These are phyloP conservation scores for Geotrichum citri-aurantii DNA, from an alignment of 1,139 yeast genomes.

Conservation along the genomic window DNA sequence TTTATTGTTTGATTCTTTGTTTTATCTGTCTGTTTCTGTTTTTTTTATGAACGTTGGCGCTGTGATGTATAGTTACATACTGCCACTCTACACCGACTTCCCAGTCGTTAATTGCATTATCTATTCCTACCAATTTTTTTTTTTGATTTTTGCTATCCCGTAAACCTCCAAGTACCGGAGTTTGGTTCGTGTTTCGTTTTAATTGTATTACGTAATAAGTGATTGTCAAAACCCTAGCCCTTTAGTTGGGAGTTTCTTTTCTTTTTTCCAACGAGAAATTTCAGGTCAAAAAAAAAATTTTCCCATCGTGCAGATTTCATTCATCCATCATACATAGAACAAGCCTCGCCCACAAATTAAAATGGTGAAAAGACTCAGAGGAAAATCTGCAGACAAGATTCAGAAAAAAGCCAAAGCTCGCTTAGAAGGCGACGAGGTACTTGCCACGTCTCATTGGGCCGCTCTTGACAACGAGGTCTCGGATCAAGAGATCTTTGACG, in stretches of 20 bases:
- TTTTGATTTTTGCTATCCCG: neutral
- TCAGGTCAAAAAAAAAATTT: neutral
- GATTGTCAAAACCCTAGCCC: neutral
- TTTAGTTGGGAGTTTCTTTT: slow-evolving; percentile 8
- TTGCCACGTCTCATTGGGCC: slow-evolving; percentile 24
- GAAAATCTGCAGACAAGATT: slow-evolving; percentile 24
- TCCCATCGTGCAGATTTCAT: neutral
- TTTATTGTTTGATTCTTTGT: neutral
- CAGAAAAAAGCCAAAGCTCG: slow-evolving; percentile 26
- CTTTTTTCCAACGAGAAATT: neutral
- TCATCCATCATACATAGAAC: neutral
- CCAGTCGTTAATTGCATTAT: slow-evolving; percentile 8
- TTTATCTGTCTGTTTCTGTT: neutral
- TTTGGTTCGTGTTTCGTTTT: neutral
- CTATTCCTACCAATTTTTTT: neutral
- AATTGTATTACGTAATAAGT: neutral
- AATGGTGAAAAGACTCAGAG: slow-evolving; percentile 31
- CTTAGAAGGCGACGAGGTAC: slow-evolving; percentile 22
- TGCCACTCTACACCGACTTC: neutral
- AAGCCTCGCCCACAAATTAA: neutral
- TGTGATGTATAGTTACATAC: neutral
- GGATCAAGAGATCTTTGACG: neutral
- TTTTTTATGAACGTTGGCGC: neutral
- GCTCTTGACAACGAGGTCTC: slow-evolving; percentile 18
- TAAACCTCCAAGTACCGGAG: neutral